Evolutionary conservation across 495 filamentous ascomycete genomes (phyloP), one percentile per base, ranked within the genome.

Genomic region (Stereocaulon alpinum): DNA sequence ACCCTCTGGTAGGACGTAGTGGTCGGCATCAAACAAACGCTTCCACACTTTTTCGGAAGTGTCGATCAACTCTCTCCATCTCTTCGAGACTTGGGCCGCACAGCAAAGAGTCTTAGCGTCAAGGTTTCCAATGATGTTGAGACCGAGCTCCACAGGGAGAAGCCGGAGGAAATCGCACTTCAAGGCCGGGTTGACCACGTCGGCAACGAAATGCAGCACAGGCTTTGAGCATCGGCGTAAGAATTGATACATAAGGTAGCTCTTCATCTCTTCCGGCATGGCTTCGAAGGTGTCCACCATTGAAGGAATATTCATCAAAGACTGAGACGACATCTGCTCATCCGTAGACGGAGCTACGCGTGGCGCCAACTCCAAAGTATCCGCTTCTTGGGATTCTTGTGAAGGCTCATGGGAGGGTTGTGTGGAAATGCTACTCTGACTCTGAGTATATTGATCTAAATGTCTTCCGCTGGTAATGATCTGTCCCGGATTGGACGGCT

Each of bases 1-100:
- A 14, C 89, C 88, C 2, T 86, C 80, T 17, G 89, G 86, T 17
- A 97, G 74, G 14, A 72, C 68, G 70, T 87, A 95, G 0, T 88
- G 88, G 71, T 96, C 89, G 12, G 76, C 76, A 59, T 95, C 90
- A 61, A 99, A 85, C 0, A 95, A 77, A 58, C 91, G 87, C 72
- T 95, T 96, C 93, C 93, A 99, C 7, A 88, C 87, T 40, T 86
- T 90, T 71, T 99, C 94, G 66, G 97, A 89, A 10, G 85, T 85
- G 65, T 97, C 90, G 55, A 96, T 80, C 17, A 95, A 84, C 50
- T 85, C 80, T 60, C 93, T 84, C 93, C 93, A 99, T 65, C 85
- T 84, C 72, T 88, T 96, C 1, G 92, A 97, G 6, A 97, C 93
- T 63, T 93, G 93, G 3, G 93, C 89, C 11, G 91, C 90, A 58